Conservation (phyloP, 805 yeast genomes). For the Torulaspora franciscae region DNA sequence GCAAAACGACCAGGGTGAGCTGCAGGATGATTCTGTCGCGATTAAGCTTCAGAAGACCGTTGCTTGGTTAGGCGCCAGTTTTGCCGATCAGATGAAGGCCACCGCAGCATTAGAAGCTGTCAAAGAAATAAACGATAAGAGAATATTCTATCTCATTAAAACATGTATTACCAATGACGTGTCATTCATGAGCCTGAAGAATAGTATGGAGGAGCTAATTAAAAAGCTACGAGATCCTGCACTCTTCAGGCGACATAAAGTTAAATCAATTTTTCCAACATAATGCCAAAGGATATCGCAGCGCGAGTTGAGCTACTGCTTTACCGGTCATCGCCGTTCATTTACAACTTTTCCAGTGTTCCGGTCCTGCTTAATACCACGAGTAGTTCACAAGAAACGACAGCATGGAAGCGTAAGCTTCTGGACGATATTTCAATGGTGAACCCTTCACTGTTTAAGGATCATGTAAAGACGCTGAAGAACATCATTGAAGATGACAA, state of each 20-base stretch:
- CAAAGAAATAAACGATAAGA: slow-evolving; percentile 50
- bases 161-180: slow-evolving; percentile 52
- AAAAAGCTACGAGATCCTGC: slow-evolving; percentile 51
- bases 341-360: slow-evolving; percentile 64
- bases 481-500: slow-evolving; percentile 34
- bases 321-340: slow-evolving; percentile 54
- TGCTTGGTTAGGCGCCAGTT: slow-evolving; percentile 54
- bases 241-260: slow-evolving; percentile 37
- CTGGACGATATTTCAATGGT: slow-evolving; percentile 54
- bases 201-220: slow-evolving; percentile 59
- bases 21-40: slow-evolving; percentile 22
- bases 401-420: slow-evolving; percentile 42
- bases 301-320: slow-evolving; percentile 52
- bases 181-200: slow-evolving; percentile 55
- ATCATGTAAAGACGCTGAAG: slow-evolving; percentile 50
- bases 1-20: slow-evolving; percentile 35
- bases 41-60: slow-evolving; percentile 50
- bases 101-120: slow-evolving; percentile 50
- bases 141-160: slow-evolving; percentile 53
- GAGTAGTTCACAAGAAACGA: slow-evolving; percentile 28
- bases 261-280: slow-evolving; percentile 30
- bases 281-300: slow-evolving; percentile 47
- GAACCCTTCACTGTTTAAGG: slow-evolving; percentile 60
- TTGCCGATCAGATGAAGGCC: slow-evolving; percentile 51
- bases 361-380: slow-evolving; percentile 43